phyloP scores from a whole-genome alignment of 2,329 filamentous ascomycete genomes.

The Leptodontidium sp. region DNA sequence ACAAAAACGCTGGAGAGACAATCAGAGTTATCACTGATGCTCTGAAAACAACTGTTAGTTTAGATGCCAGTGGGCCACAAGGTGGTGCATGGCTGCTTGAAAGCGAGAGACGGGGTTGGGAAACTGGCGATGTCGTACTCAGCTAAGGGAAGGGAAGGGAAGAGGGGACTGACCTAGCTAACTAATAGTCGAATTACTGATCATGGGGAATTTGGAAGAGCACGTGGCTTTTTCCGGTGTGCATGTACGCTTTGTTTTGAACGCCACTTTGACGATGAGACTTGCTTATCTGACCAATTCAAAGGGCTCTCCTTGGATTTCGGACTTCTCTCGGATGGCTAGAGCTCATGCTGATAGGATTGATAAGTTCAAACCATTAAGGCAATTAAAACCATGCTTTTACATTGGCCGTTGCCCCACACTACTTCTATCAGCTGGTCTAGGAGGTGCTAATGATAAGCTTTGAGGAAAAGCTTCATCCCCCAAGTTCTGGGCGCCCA shows the following conservation, averaged over 20 bases:
- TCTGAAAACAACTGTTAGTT: slow-evolving; percentile 74
- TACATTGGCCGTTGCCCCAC: neutral
- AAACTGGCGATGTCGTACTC: slow-evolving; percentile 25
- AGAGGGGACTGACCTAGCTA: neutral
- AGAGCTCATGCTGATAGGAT: too few relatives aligned
- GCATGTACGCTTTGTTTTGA: neutral
- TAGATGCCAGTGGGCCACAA: slow-evolving; percentile 71
- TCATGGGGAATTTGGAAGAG: neutral
- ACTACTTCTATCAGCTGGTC: neutral
- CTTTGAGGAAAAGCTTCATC: neutral
- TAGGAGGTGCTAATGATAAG: neutral
- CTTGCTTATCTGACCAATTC: too few relatives aligned
- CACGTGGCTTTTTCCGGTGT: too few relatives aligned
- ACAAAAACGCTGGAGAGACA: slow-evolving; percentile 78
- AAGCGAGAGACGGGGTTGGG: slow-evolving; percentile 55
- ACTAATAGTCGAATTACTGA: neutral
- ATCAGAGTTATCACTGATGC: slow-evolving; percentile 78
- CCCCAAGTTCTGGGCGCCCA: neutral
- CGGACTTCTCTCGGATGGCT: too few relatives aligned
- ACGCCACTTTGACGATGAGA: too few relatives aligned
- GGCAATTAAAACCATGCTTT: neutral
- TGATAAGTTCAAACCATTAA: too few relatives aligned
- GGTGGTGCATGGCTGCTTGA: slow-evolving; percentile 74
- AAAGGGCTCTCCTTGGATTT: too few relatives aligned
- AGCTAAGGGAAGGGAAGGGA: neutral